Evolutionary conservation across 2,329 filamentous ascomycete species (phyloP).

Genomic region (Talaromyces marneffei): DNA sequence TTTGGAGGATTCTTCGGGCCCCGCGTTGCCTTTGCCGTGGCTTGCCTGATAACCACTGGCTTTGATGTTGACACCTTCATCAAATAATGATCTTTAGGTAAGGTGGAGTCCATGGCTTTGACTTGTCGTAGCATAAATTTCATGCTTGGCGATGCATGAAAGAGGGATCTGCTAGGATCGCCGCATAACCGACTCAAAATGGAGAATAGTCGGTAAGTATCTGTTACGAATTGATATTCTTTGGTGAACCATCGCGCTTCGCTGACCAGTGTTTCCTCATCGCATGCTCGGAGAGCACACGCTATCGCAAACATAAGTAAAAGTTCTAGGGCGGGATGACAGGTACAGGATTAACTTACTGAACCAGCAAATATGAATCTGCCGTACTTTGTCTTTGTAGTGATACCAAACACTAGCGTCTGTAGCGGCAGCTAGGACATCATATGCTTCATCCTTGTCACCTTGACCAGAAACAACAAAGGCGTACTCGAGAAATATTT

Average conservation of each 20-base stretch:
- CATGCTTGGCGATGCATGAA: conserved; percentile 73
- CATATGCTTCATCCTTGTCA: conserved; percentile 67
- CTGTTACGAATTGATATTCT: conserved; percentile 70
- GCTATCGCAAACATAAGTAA: conserved; percentile 42
- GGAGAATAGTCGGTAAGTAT: conserved; percentile 77
- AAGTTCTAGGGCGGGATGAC: background rate
- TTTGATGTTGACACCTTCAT: conserved; percentile 31
- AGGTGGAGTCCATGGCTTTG: conserved; percentile 74
- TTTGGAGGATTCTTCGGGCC: conserved; percentile 36
- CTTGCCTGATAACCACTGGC: background rate
- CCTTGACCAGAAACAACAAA: conserved; percentile 65
- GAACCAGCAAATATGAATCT: conserved; percentile 73
- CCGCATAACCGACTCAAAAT: conserved; percentile 71
- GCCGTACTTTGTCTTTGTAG: conserved; percentile 59
- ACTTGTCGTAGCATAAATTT: conserved; percentile 91
- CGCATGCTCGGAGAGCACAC: conserved; percentile 74
- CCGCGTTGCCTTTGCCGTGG: background rate
- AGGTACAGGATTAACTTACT: conserved; percentile 42
- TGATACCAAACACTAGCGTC: conserved; percentile 79
- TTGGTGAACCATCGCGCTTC: conserved; percentile 79
- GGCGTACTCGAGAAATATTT: conserved; percentile 83
- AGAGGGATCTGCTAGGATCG: conserved; percentile 56
- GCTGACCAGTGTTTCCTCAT: conserved; percentile 67
- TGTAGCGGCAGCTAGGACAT: conserved; percentile 68
- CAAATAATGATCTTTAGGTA: conserved; percentile 44